These are phyloP conservation scores for Podospora appendiculata DNA, from an alignment of 495 filamentous ascomycete genomes.

Conservation along the genomic window DNA sequence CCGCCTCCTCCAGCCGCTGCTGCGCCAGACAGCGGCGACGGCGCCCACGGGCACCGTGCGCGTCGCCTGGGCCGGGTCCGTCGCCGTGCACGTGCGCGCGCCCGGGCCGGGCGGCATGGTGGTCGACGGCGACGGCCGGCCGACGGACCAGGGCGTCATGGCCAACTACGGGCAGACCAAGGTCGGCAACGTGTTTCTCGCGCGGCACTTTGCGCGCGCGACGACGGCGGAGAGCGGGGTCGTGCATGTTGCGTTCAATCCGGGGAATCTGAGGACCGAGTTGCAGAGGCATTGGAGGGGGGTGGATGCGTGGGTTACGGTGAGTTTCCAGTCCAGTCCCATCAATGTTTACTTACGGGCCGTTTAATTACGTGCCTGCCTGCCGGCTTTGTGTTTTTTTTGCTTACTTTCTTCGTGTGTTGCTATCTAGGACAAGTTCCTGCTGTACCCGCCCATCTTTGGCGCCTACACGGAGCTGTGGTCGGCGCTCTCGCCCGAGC, in stretches of 20 bases:
- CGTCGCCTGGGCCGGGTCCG: constrained; percentile 34
- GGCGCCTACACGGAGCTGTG: constrained; percentile 39
- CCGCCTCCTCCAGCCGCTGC: constrained; percentile 37
- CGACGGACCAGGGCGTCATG: neutral
- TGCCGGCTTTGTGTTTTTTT: too few species aligned
- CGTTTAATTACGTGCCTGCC: too few species aligned
- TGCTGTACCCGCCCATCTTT: constrained; percentile 15
- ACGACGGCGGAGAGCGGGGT: neutral
- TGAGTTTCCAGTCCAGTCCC: too few species aligned
- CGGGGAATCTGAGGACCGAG: neutral
- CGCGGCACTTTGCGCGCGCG: neutral
- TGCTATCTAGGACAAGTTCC: neutral
- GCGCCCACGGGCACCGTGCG: constrained; percentile 29
- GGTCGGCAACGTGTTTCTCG: neutral
- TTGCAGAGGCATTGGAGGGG: neutral
- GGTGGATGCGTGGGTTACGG: neutral
- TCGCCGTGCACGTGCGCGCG: constrained; percentile 1
- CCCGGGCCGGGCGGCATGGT: neutral
- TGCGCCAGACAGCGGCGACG: constrained; percentile 29
- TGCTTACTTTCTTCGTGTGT: too few species aligned
- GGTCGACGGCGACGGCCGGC: neutral
- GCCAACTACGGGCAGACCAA: neutral
- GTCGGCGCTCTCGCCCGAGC: constrained; percentile 29
- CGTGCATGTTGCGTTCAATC: neutral
- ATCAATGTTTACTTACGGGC: too few species aligned